Evolutionary conservation across 148 eudicot species (phyloP).

Genomic region (Silene uniflora): DNA sequence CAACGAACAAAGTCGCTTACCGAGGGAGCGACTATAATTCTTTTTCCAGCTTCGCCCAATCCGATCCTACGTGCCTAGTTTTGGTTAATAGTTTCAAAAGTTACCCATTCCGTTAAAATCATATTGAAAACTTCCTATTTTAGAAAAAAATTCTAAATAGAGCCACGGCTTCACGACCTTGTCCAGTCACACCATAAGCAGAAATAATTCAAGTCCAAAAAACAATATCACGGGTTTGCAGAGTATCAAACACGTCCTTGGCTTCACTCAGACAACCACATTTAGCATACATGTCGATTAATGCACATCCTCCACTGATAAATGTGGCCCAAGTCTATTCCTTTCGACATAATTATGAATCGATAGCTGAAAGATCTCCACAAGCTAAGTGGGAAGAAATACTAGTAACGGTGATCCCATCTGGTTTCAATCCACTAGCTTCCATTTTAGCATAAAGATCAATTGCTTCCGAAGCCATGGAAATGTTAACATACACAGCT

Average conservation of each 20-base stretch:
- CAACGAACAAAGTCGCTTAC: too few relatives aligned
- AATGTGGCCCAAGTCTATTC: slow-evolving; percentile 50
- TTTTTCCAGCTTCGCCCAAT: too few relatives aligned
- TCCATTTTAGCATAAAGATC: slow-evolving; percentile 59
- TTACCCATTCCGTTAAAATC: too few relatives aligned
- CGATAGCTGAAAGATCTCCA: slow-evolving; percentile 73
- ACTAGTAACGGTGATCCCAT: slow-evolving; percentile 62
- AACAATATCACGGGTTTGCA: slow-evolving; percentile 56
- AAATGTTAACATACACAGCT: slow-evolving; percentile 63
- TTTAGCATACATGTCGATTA: slow-evolving; percentile 85
- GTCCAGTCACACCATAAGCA: slow-evolving; percentile 70
- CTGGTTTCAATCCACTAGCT: slow-evolving; percentile 48
- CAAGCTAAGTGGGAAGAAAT: slow-evolving; percentile 86
- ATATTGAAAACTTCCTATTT: too few relatives aligned
- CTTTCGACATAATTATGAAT: slow-evolving; percentile 50
- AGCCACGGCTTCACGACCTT: slow-evolving; percentile 44
- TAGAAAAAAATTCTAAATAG: too few relatives aligned
- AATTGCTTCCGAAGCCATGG: slow-evolving; percentile 66
- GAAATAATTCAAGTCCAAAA: slow-evolving; percentile 88
- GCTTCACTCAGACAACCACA: slow-evolving; percentile 73
- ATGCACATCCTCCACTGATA: slow-evolving; percentile 70
- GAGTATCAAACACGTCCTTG: slow-evolving; percentile 57
- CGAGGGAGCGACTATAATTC: too few relatives aligned
- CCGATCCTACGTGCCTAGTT: too few relatives aligned
- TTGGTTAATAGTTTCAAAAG: too few relatives aligned